Base-by-base conservation (phyloP, 129 eudicot species). In the Lonicera japonica region DNA sequence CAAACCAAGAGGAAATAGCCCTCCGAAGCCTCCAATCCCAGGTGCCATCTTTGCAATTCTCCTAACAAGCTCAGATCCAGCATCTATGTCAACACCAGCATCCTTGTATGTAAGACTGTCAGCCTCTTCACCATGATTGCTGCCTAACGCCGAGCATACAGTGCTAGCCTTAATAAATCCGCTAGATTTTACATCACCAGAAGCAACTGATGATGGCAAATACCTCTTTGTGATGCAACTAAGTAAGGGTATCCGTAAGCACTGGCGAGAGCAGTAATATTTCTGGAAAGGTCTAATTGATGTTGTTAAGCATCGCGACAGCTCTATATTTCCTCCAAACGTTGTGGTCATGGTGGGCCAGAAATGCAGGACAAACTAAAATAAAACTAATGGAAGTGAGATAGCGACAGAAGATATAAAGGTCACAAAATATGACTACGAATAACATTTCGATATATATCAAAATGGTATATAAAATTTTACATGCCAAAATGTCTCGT, bases 81-180 rank as follows among this genome's bases (percentile, higher is more conserved):
- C 94, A 77, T 91, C 97, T 8, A 91, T 91, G 76, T 91, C 97
- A 64, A 91, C 97, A 66, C 97, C 97, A 38, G 97, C 94, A 56
- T 82, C 87, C 67, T 87, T 91, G 51, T 91, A 91, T 0, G 97
- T 91, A 71, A 91, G 94, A 0, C 85, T 48, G 21, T 46, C 76
- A 20, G 66, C 73, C 13, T 72, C 60, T 39, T 56, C 66, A 10
- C 63, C 74, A 22, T 45, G 63, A 45, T 53, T 61, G 46, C 39
- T 64, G 38, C 57, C 56, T 21, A 77, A 74, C 65, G 76, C 38
- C n/a, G 90, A 62, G 56, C 43, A 17, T 24, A 60, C 40, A 71
- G 20, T 21, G 24, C 75, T 21, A 25, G 19, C 62, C 74, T 10
- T 61, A 47, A 25, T 70, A n/a, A 59, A 40, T 50, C 25, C 66